Conservation (phyloP, 495 filamentous ascomycete genomes). For the Wilcoxina mikolae region DNA sequence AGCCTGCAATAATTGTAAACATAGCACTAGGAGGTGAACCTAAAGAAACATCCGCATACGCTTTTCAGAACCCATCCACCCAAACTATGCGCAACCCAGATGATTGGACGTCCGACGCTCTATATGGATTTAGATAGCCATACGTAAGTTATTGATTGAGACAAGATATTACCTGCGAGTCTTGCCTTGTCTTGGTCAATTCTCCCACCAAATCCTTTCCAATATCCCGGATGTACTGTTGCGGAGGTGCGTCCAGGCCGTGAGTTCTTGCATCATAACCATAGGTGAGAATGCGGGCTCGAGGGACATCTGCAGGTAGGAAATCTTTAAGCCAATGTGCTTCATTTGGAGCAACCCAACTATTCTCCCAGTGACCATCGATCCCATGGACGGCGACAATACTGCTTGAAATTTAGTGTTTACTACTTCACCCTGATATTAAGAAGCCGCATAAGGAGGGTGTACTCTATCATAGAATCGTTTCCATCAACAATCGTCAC, state of each 20-base stretch:
- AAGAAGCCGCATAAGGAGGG: no score
- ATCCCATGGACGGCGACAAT: constrained; percentile 2
- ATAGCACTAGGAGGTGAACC: neutral
- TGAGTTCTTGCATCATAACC: constrained; percentile 15
- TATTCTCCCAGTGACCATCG: neutral
- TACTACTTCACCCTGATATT: no score
- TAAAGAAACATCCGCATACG: neutral
- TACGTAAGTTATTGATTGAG: neutral
- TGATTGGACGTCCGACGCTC: neutral
- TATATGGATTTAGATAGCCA: neutral
- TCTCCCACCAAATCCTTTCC: neutral
- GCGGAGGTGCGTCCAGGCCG: neutral
- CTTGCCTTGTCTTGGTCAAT: neutral
- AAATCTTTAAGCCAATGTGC: constrained; percentile 23
- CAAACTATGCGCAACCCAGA: neutral
- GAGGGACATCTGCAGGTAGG: constrained; percentile 16
- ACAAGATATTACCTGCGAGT: neutral
- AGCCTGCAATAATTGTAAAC: neutral
- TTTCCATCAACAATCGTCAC: no score
- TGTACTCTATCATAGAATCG: no score
- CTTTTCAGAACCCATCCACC: neutral
- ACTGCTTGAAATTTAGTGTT: no score
- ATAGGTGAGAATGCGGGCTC: constrained; percentile 22
- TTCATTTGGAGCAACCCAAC: neutral
- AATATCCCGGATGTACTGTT: neutral